Conservation (phyloP, 441 rosid genomes). For the Geranium incanum region DNA sequence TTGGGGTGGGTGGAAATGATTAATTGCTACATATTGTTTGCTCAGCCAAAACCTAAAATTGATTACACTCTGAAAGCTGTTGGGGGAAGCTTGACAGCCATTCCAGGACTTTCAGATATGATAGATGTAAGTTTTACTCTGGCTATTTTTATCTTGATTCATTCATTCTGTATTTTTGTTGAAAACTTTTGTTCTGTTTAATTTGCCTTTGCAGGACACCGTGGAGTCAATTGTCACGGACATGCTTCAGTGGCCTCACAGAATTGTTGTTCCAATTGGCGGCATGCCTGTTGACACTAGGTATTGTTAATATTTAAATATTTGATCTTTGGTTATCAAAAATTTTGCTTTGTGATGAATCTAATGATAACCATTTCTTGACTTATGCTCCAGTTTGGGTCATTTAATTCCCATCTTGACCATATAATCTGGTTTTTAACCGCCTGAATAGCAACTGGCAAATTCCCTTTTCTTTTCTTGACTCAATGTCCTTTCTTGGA, state of each 20-base stretch:
- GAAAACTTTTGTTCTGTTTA: constrained; percentile 7
- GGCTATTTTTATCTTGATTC: background rate
- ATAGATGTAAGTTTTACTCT: constrained; percentile 60
- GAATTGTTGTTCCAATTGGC: constrained; percentile 92
- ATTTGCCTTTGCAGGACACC: constrained; percentile 49
- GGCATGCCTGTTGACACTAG: constrained; percentile 81
- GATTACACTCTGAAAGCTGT: constrained; percentile 91
- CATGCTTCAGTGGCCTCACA: constrained; percentile 98
- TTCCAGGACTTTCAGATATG: constrained; percentile 93
- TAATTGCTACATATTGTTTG: constrained; percentile 10
- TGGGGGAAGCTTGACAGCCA: constrained; percentile 93
- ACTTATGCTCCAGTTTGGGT: no score
- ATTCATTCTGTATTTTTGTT: constrained; percentile 3
- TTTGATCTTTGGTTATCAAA: background rate
- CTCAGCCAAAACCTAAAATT: constrained; percentile 88
- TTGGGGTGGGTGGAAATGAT: constrained; percentile 19
- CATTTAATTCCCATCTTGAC: no score
- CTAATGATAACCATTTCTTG: no score
- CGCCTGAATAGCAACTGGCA: no score
- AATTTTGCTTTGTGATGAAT: no score
- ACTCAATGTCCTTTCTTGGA: no score
- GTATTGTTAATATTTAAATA: constrained; percentile 27
- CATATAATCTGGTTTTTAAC: no score
- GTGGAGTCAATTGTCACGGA: constrained; percentile 73
- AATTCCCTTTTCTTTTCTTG: no score